These are phyloP conservation scores for Backusella parvicylindrica DNA, from an alignment of 192 early-diverging fungal species.

Conservation along the genomic window DNA sequence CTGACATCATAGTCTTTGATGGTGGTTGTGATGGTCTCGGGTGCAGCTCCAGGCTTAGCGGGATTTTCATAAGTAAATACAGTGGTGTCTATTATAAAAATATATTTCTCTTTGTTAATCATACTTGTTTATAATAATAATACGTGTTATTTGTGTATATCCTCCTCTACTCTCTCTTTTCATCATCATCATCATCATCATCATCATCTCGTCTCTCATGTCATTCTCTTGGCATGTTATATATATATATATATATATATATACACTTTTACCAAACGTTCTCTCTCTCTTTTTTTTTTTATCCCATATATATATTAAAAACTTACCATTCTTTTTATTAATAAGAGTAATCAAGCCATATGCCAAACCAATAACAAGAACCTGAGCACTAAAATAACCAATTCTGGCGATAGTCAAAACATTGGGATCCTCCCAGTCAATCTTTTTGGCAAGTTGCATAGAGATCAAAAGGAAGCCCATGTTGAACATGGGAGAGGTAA, in stretches of 20 bases:
- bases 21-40: constrained; percentile 32
- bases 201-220: neutral
- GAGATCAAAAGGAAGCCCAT: constrained; percentile 62
- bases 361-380: constrained; percentile 45
- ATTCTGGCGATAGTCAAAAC: constrained; percentile 54
- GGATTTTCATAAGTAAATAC: constrained; percentile 73
- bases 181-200: neutral
- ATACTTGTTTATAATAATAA: neutral
- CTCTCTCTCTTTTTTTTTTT: neutral
- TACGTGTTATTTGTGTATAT: too few species aligned
- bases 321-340: constrained; percentile 69
- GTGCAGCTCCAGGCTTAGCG: constrained; percentile 45
- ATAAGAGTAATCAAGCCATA: constrained; percentile 46
- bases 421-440: constrained; percentile 68
- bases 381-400: constrained; percentile 59
- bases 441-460: constrained; percentile 67
- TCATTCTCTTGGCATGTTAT: neutral
- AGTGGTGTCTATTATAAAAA: constrained; percentile 60
- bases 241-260: neutral
- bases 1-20: constrained; percentile 74
- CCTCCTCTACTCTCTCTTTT: neutral
- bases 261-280: neutral
- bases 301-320: too few species aligned
- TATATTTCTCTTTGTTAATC: too few species aligned
- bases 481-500: constrained; percentile 42